Percentiles rank a stretch among this genome's conserved stretches.
phyloP scores from a whole-genome alignment of 1,284 basidiomycete species.

The Moesziomyces globuligerus region DNA sequence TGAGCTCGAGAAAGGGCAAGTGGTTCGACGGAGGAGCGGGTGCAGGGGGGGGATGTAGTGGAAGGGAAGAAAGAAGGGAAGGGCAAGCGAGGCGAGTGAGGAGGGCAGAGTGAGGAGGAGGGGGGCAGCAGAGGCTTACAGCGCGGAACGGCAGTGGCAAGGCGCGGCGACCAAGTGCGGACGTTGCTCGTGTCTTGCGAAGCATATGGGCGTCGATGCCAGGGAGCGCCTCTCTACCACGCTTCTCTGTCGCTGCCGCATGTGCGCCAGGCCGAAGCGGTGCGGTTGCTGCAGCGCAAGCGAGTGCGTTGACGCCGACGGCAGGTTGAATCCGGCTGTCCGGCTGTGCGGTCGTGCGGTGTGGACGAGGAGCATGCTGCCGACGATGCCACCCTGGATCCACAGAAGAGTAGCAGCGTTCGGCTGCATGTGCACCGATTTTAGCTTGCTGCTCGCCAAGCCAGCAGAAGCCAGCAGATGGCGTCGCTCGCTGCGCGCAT shows the following conservation, averaged over 20 bases:
- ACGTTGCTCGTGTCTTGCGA: neutral
- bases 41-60: conserved; percentile 4
- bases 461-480: neutral
- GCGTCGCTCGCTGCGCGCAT: no score
- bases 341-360: no score
- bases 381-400: neutral
- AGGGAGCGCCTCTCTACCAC: neutral
- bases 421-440: neutral
- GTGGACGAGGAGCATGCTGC: neutral
- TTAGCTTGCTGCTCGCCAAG: neutral
- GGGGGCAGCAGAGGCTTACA: neutral
- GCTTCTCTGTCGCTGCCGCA: no score
- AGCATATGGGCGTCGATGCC: neutral
- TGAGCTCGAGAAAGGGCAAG: conserved; percentile 5
- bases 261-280: no score
- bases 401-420: no score
- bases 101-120: neutral
- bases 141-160: neutral
- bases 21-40: conserved; percentile 13
- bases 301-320: neutral
- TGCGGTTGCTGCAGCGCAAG: no score
- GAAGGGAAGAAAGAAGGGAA: conserved; percentile 12
- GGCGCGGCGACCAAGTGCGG: neutral
- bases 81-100: conserved; percentile 2
- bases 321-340: neutral